Base-by-base conservation (phyloP, 176 grass and related monocot species). In the Zoysia pacifica region DNA sequence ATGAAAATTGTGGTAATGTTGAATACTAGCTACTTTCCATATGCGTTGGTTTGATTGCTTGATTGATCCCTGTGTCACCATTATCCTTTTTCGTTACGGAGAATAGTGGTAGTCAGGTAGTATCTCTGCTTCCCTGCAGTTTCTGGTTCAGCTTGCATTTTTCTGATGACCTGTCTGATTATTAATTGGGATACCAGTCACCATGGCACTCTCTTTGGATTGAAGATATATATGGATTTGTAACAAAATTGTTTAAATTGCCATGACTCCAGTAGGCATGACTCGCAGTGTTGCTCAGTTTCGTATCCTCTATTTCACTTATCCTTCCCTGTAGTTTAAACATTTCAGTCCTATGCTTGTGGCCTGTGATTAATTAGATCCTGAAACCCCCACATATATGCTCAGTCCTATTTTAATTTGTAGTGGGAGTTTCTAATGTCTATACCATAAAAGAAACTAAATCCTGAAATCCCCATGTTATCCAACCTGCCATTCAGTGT, bases 171-270 rank as follows among this genome's bases (percentile, higher is more conserved):
- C 48, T 50, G 9, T 55, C 52, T 55, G 15, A 3, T 18, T 18
- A 15, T 16, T 16, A 18, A 4, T 15, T 15, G 52, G 14, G 52
- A 16, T 18, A 59, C 18, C n/a, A 19, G 18, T 59, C 55, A 9
- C 55, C 6, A 50, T 50, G 48, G 4, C 48, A 59, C 16, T n/a
- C 5, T 40, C 59, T 66, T 66, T 6, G 1, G 5, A 5, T 18
- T 15, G 3, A 75, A 77, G 53, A 81, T 71, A 80, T 68, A 86
- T 36, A 94, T 84, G 52, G 60, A 91, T 45, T 61, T 69, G 65
- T 91, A 82, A 80, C 86, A 89, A 91, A 84, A 91, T 91, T 88
- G 79, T 94, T 94, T 86, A 83, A 51, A 38, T 81, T 91, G 76
- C 92, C 86, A 86, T 84, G 79, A 0, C 69, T 35, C 81, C 42